phyloP scores from a whole-genome alignment of 169 alveolate genomes.

The Neospora caninum region DNA sequence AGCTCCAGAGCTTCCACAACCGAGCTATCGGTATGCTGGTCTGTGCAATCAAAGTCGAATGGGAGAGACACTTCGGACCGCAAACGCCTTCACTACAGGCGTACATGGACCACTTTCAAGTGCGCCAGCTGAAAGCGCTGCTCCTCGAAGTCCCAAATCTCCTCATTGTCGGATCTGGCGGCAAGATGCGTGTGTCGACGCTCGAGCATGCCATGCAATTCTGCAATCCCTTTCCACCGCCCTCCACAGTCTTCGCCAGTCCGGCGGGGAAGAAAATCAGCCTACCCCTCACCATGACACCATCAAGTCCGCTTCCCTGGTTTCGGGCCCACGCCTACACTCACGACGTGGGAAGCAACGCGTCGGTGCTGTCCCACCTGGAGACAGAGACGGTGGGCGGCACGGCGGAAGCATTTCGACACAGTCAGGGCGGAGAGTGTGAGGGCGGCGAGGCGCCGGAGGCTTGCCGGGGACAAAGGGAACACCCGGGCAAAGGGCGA shows the following conservation, averaged over 20 bases:
- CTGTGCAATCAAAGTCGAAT: conserved; percentile 75
- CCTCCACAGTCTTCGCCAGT: neutral
- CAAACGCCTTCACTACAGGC: conserved; percentile 67
- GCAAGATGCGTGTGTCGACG: conserved; percentile 74
- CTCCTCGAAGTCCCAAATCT: conserved; percentile 74
- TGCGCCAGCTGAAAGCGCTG: conserved; percentile 68
- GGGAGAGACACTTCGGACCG: conserved; percentile 68
- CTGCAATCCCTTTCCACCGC: conserved; percentile 47
- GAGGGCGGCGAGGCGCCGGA: no score
- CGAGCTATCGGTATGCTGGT: conserved; percentile 73
- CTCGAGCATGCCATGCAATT: conserved; percentile 70
- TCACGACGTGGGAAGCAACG: neutral
- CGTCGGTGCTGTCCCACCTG: neutral
- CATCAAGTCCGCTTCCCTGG: conserved; percentile 25
- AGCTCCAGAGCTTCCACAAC: conserved; percentile 20
- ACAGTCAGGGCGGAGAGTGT: no score
- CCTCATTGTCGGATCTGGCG: conserved; percentile 74
- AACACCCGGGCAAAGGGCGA: neutral
- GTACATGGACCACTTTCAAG: conserved; percentile 67
- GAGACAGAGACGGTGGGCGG: neutral
- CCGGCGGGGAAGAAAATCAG: neutral
- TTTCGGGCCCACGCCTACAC: conserved; percentile 30
- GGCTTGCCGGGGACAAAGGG: no score
- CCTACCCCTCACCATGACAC: conserved; percentile 16
- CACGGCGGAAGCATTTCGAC: no score